Evolutionary conservation across 2,329 filamentous ascomycete genomes (phyloP), one percentile per base, ranked within the genome.

Genomic region (Canariomyces notabilis): DNA sequence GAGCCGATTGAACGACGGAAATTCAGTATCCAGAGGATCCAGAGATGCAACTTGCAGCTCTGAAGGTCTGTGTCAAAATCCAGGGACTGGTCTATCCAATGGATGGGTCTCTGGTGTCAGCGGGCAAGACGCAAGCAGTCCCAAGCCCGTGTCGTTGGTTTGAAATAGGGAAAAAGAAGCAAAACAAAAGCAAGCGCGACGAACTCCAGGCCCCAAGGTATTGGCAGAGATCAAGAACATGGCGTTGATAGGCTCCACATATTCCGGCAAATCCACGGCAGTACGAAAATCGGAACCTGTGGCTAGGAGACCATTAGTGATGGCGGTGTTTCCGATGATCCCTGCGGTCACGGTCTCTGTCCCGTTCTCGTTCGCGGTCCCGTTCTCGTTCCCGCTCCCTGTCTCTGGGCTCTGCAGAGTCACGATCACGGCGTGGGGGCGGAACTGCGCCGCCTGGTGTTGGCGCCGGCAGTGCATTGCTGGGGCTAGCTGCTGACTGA

Each of bases 281-380:
- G 31, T 7, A 29, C 43, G 38, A 44, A 26, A 42, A 37, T 41
- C 44, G 44, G 50, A 37, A 45, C 46, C 50, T 37, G 48, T 35
- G 14, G 37, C 26, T 39, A 33, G 41, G 21, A 35, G 37, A 26
- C 23, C 11, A 40, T 54, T 56, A 57, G 41, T 53, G 58, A 44
- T 49, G 53, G 37, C 52, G 57, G 35, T 49, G 55, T 26, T 37
- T 6, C 31, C 49, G 44, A 36, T 54, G 52, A 12, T 65, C 58
- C 48, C 68, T 66, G 49, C 67, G 64, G 52, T 68, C 67, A 51
- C 65, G 59, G 53, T 69, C 66, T 16, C 62, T 6, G 16, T 34
- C 33, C 14, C 33, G 60, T 42, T 60, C 53, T 50, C 39, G 47
- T 26, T 50, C 45, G 2, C 44, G 60, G 42, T 61, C 56, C 48